phyloP scores from a whole-genome alignment of 1,284 basidiomycete genomes.

The Ustilago bromivora region DNA sequence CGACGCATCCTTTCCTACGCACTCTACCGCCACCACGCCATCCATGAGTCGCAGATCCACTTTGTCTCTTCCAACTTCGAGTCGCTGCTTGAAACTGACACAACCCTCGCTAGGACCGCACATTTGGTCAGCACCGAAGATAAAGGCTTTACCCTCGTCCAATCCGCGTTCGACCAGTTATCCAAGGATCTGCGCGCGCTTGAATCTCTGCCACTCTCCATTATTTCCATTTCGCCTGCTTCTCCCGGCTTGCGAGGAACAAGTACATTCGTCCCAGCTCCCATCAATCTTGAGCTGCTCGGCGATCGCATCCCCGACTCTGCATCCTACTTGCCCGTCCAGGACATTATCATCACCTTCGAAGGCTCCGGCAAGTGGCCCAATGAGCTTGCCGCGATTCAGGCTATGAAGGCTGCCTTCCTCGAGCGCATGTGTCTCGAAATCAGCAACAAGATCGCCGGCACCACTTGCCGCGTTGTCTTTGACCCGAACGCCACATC shows the following conservation, averaged over 20 bases:
- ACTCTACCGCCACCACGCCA: slow-evolving; percentile 80
- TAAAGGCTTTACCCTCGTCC: slow-evolving; percentile 78
- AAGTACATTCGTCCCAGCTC: slow-evolving; percentile 79
- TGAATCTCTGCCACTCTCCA: slow-evolving; percentile 80
- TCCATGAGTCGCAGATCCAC: slow-evolving; percentile 73
- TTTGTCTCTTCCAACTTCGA: slow-evolving; percentile 75
- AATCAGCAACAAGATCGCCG: slow-evolving; percentile 53
- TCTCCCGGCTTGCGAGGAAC: slow-evolving; percentile 82
- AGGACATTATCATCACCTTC: slow-evolving; percentile 73
- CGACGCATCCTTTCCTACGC: slow-evolving; percentile 80
- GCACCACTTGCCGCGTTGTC: slow-evolving; percentile 71
- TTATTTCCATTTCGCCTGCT: slow-evolving; percentile 80
- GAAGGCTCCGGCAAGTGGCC: slow-evolving; percentile 91
- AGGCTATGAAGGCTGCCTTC: slow-evolving; percentile 94
- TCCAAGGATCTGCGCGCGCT: slow-evolving; percentile 82
- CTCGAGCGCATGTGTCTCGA: slow-evolving; percentile 62
- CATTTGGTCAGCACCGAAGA: slow-evolving; percentile 69
- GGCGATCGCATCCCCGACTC: slow-evolving; percentile 66
- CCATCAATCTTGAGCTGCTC: slow-evolving; percentile 70
- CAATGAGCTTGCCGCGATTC: slow-evolving; percentile 90
- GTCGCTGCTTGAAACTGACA: slow-evolving; percentile 74
- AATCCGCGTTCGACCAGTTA: slow-evolving; percentile 83
- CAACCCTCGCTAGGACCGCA: slow-evolving; percentile 58
- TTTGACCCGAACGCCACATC: slow-evolving; percentile 72
- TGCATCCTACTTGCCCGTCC: slow-evolving; percentile 71